phyloP scores from a whole-genome alignment of 176 grass and related monocot genomes.

The Paspalum vaginatum region DNA sequence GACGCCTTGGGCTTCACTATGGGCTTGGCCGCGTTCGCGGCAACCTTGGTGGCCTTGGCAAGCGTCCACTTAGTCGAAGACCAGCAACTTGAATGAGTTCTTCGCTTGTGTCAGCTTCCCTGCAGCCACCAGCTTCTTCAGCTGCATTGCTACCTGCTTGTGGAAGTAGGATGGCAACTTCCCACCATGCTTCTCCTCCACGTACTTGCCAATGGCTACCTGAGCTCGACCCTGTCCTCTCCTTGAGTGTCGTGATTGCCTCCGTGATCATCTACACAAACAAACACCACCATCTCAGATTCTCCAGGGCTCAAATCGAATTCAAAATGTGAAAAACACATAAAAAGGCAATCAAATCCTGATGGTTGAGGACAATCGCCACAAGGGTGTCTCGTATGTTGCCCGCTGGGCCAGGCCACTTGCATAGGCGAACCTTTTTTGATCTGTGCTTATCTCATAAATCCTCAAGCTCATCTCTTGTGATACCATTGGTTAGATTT shows the following conservation, averaged over 20 bases:
- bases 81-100: constrained; percentile 74
- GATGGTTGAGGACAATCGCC: neutral
- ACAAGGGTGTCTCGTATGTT: constrained; percentile 9
- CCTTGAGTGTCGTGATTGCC: constrained; percentile 80
- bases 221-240: constrained; percentile 78
- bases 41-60: neutral
- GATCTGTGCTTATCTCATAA: constrained; percentile 56
- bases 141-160: constrained; percentile 54
- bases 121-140: constrained; percentile 64
- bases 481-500: neutral
- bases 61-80: constrained; percentile 4
- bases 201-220: constrained; percentile 71
- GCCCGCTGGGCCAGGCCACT: neutral
- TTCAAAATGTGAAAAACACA: too few relatives aligned
- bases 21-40: neutral
- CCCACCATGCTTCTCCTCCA: constrained; percentile 68
- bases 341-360: constrained; percentile 19
- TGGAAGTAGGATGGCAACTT: constrained; percentile 63
- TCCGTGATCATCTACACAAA: constrained; percentile 69
- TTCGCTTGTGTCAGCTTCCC: constrained; percentile 75
- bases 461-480: constrained; percentile 36
- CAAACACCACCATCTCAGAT: neutral
- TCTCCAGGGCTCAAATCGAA: neutral
- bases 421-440: neutral
- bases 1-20: constrained; percentile 47